Percentiles rank a stretch among this genome's conserved stretches.
These are phyloP conservation scores for Dactylonectria macrodidyma DNA, from an alignment of 2,329 filamentous ascomycete genomes.

Conservation along the genomic window DNA sequence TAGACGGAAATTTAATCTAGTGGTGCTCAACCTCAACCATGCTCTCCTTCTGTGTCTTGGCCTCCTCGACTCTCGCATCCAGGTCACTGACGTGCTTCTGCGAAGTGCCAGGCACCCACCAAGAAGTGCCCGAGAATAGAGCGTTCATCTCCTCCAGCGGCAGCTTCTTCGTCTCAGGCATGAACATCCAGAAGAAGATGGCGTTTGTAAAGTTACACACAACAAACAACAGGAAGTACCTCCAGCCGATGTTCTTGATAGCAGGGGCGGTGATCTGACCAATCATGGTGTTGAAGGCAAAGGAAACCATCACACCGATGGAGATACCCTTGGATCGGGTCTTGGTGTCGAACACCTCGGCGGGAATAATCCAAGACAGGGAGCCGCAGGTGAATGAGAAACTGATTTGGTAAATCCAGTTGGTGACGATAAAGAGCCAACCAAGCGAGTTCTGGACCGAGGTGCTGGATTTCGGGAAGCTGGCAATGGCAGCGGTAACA, in stretches of 20 bases:
- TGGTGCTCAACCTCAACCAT: background rate
- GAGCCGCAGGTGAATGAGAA: constrained; percentile 80
- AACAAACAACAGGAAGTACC: constrained; percentile 59
- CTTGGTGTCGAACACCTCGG: constrained; percentile 83
- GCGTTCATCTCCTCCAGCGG: constrained; percentile 79
- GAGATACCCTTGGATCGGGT: constrained; percentile 82
- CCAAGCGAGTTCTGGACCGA: constrained; percentile 46
- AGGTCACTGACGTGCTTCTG: constrained; percentile 9
- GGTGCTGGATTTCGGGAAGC: constrained; percentile 23
- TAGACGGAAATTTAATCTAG: too few relatives aligned
- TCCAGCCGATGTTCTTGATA: constrained; percentile 57
- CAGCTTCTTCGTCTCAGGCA: constrained; percentile 76
- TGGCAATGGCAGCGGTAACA: constrained; percentile 33
- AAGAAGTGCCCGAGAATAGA: constrained; percentile 59
- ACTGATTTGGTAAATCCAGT: constrained; percentile 83
- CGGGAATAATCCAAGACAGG: constrained; percentile 71
- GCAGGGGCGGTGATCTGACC: constrained; percentile 69
- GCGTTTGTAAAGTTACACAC: constrained; percentile 50
- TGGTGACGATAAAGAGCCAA: constrained; percentile 80
- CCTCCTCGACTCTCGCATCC: constrained; percentile 14
- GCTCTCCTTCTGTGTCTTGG: constrained; percentile 15
- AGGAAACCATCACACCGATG: constrained; percentile 79
- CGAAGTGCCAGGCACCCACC: constrained; percentile 10
- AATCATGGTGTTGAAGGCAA: constrained; percentile 83
- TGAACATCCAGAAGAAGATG: constrained; percentile 72